Evolutionary conservation across 2,329 filamentous ascomycete genomes (phyloP), one percentile per base, ranked within the genome.

Genomic region (Cladosporium sp.): DNA sequence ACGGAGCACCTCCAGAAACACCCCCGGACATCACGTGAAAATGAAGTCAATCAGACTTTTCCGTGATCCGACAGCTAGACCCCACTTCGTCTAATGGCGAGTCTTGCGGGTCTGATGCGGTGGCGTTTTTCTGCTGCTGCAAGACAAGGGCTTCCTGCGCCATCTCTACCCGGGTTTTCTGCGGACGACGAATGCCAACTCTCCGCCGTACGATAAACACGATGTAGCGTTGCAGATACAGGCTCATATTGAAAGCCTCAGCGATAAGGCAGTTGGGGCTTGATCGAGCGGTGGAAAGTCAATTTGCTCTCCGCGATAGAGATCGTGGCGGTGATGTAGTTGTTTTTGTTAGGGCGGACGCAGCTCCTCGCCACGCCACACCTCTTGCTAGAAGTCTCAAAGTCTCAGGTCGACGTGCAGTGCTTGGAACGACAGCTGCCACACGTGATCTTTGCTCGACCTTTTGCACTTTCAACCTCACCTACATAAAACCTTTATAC

Each of bases 391-490:
- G 11, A 46, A 46, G 36, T 60, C 43, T 46, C 26, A 28, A 34
- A 34, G 43, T 43, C 43, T 28, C 23, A 30, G 11, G 21, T n/a
- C 43, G 25, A 21, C 28, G 3, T 46, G 23, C 34, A 46, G 36
- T 43, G 36, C 36, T 43, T n/a, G 2, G 18, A 18, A n/a, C 39
- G 39, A 46, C 39, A 23, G 39, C 39, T 46, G 18, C 39, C 23
- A 21, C 56, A 58, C 56, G 53, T 64, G 62, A 64, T 49, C 56
- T 48, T 28, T 48, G 60, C 53, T n/a, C 28, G 36, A 18, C 23
- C 53, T 25, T 58, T 48, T 58, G 18, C 53, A 58, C 26, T 53
- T 57, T 36, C 18, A 34, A 49, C 46, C 30, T 53, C 58, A 51
- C 21, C 34, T 61, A 6, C 16, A 32, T 32, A 21, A 46, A 23